Base-by-base conservation (phyloP, 768 basidiomycete species). In the Lentinula sp. region DNA sequence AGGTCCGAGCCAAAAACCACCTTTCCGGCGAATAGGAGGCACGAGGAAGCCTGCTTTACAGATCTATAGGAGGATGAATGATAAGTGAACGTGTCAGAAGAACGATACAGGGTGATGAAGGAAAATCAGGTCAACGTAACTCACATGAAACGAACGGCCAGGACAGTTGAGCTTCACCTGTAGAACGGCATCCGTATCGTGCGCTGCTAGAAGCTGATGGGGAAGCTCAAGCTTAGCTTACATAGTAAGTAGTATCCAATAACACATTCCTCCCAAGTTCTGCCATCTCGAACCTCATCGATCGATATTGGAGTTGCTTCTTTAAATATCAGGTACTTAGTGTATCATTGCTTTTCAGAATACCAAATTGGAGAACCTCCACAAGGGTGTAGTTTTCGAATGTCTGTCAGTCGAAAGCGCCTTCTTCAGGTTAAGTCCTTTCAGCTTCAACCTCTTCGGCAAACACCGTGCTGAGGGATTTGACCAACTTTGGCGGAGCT, bases 101-200 rank as follows among this genome's bases (percentile, higher is more conserved):
- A 31, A 18, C 52, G n/a, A 54, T 18, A 40, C 13, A 11, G 15
- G 53, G 39, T 59, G 46, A 49, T 34, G 42, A 42, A 42, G 32
- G 28, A 51, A 48, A 40, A 28, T 35, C 31, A 40, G 18, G 46
- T 49, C n/a, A 50, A 42, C 40, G 32, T 53, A 28, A 83, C 91
- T 77, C 68, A 91, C 93, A 80, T 94, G 93, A 45, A 90, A 92
- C 8, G 90, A 93, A 63, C 93, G 79, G 43, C 92, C 92, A 6
- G 93, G 94, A 74, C 95, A 95, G 68, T 95, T 95, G 39, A 89
- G 90, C 72, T 92, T 92, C 55, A 91, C 79, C 87, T 86, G 61
- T 39, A 8, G 15, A 32, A 51, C 8, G 21, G 46, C 45, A 28
- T 43, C 31, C 28, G 56, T 16, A 43, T 45, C 40, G 42, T 34